phyloP scores from a whole-genome alignment of 768 basidiomycete genomes.

The Leccinum uliginosum region DNA sequence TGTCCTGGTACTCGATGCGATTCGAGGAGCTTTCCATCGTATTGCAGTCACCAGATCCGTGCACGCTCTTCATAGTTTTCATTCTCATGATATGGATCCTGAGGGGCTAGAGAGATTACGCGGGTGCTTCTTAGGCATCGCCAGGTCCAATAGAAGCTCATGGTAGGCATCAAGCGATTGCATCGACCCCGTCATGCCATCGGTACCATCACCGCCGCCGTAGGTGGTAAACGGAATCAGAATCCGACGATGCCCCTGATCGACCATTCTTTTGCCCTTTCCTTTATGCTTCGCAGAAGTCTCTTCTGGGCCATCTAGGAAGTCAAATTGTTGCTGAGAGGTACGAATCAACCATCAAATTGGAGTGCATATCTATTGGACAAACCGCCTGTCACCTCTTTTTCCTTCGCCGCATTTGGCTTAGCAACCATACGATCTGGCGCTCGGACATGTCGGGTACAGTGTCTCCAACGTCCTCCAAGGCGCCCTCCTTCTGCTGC shows the following conservation, averaged over 20 bases:
- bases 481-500: slow-evolving; percentile 65
- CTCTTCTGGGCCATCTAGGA: slow-evolving; percentile 34
- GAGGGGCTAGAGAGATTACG: neutral
- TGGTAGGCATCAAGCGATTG: neutral
- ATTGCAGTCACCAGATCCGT: slow-evolving; percentile 48
- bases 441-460: slow-evolving; percentile 47
- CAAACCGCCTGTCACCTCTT: slow-evolving; percentile 51
- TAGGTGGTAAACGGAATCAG: slow-evolving; percentile 29
- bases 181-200: slow-evolving; percentile 24
- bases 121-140: slow-evolving; percentile 2
- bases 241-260: slow-evolving; percentile 33
- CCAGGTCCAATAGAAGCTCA: neutral
- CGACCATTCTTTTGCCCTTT: slow-evolving; percentile 33
- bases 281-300: slow-evolving; percentile 35
- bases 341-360: slow-evolving; percentile 1
- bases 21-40: slow-evolving; percentile 67
- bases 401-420: slow-evolving; percentile 39
- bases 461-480: slow-evolving; percentile 64
- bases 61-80: slow-evolving; percentile 45
- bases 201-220: slow-evolving; percentile 19
- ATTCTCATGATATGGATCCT: slow-evolving; percentile 2
- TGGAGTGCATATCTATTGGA: neutral
- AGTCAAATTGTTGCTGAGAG: slow-evolving; percentile 29
- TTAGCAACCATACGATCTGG: slow-evolving; percentile 46
- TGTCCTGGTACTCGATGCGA: slow-evolving; percentile 63